Base-by-base conservation (phyloP, 371 early-diverging fungal genomes). In the Rhizopus delemar region DNA sequence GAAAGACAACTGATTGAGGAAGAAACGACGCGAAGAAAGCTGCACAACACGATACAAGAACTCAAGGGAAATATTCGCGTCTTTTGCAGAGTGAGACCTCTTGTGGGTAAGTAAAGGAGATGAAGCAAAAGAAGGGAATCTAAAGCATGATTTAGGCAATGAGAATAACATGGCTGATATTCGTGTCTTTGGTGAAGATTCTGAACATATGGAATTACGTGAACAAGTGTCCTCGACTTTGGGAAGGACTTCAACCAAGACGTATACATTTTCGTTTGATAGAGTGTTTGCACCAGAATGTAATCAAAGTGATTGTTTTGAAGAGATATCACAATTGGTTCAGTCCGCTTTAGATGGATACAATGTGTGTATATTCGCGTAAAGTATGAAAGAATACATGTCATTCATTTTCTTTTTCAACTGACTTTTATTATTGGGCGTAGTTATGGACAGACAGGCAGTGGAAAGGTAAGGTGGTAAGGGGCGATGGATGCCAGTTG, bases 31-130 rank as follows among this genome's bases (percentile, higher is more conserved):
- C 85, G 97, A 12, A 82, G 96, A 57, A 72, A 80, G 41, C 68
- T 95, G 29, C 98, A 98, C 76, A 96, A 98, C 66, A 90, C 88
- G 0, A 87, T 96, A 46, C 96, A 93, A 69, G 98, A 99, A 75
- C 79, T 99, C 39, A 97, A 97, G 70, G 99, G 99, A 43, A 95
- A 97, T 59, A 97, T 99, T 53, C 87, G 99, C 29, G 98, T 98
- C 12, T 96, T 99, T 70, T 98, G 98, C 71, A 78, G 99, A 45
- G 91, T 99, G 12, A 87, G 97, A 38, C 99, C 99, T 9, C 69
- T 85, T 52, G 51, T 83, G 29, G 63, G 66, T 66, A 67, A 56
- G 11, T 16, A 5, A 41, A 49, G 22, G 36, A 39, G 15, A 33
- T 11, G 35, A 59, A 46, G 38, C n/a, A 33, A 38, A 38, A 38